Evolutionary conservation across 805 yeast species (phyloP).

Genomic region (Wickerhamiella nectarea): DNA sequence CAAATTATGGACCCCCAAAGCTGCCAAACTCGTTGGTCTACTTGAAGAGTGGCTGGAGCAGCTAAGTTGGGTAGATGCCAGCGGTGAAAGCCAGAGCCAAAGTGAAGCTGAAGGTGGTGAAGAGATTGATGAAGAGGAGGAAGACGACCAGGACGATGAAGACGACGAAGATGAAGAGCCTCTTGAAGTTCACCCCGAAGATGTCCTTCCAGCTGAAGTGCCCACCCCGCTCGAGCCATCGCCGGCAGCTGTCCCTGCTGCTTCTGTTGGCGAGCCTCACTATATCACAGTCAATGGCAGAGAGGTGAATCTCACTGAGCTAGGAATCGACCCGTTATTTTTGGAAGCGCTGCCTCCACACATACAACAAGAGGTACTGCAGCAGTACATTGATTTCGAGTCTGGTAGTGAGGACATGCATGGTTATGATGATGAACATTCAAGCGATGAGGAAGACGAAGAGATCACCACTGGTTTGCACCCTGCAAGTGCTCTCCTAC

Average conservation of each 20-base stretch:
- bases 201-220: no score
- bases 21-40: not conserved
- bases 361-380: constrained; percentile 7
- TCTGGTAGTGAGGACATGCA: not conserved
- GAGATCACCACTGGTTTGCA: not conserved
- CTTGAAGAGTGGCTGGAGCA: not conserved
- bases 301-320: constrained; percentile 7
- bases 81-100: no score
- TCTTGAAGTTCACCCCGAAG: no score
- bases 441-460: not conserved
- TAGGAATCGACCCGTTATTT: constrained; percentile 10
- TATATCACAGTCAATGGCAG: constrained; percentile 4
- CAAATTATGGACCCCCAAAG: not conserved
- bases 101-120: not conserved
- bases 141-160: not conserved
- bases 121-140: not conserved
- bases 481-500: not conserved
- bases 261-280: not conserved
- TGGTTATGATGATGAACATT: not conserved
- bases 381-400: not conserved
- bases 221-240: no score
- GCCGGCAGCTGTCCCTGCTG: no score
- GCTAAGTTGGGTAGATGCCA: not conserved
- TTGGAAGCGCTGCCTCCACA: constrained; percentile 9
- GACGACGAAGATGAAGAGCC: not conserved